Conservation (phyloP, 2,329 filamentous ascomycete genomes). For the Pseudogymnoascus sp. region DNA sequence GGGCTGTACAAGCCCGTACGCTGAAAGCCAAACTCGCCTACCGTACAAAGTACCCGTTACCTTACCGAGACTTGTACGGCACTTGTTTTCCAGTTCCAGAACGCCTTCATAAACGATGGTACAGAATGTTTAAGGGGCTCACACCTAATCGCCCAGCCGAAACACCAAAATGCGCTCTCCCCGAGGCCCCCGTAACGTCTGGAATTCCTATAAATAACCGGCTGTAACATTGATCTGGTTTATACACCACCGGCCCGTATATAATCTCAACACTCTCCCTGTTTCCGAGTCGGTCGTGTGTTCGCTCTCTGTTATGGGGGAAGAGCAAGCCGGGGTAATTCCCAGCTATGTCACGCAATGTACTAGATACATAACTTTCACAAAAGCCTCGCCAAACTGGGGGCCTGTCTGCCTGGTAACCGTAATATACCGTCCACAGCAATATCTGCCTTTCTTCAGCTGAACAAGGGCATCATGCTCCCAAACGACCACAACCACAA, state of each 20-base stretch:
- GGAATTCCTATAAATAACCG: background rate
- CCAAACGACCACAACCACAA: background rate
- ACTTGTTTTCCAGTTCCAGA: background rate
- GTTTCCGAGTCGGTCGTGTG: background rate
- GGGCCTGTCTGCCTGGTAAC: background rate
- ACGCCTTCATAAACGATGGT: background rate
- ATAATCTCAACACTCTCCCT: background rate
- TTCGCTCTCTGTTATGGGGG: background rate
- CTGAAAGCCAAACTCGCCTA: background rate
- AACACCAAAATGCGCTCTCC: background rate
- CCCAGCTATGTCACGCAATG: background rate
- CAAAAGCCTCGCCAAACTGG: background rate
- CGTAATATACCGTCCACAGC: background rate
- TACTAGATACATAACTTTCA: background rate
- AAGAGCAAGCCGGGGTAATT: background rate
- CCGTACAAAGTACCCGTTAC: conserved; percentile 2
- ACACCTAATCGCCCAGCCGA: background rate
- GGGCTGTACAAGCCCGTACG: background rate
- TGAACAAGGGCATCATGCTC: background rate
- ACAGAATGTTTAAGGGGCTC: conserved; percentile 1
- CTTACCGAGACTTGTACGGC: background rate
- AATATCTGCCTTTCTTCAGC: background rate
- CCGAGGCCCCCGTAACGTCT: background rate
- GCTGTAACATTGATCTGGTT: background rate
- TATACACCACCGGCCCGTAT: background rate